Evolutionary conservation across 2,329 filamentous ascomycete genomes (phyloP), one percentile per base, ranked within the genome.

Genomic region (Trichophyton benhamiae): DNA sequence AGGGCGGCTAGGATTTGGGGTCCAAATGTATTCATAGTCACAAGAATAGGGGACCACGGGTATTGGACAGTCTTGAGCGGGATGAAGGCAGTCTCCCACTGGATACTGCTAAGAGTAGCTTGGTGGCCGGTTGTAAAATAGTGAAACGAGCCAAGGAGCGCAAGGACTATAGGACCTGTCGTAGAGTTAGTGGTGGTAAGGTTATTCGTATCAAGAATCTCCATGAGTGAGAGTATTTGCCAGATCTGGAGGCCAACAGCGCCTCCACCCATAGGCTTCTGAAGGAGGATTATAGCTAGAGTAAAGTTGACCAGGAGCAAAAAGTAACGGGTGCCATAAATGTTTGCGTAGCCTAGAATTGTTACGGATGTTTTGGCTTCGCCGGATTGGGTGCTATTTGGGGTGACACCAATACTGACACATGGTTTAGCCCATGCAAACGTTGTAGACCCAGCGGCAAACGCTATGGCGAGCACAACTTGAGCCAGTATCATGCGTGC

Each of bases 121-220:
- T 97, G 92, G 74, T 99, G 94, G 64, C 94, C 94, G 0, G 94
- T 99, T 72, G 95, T 96, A 83, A 99, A 99, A 79, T 86, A 99
- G 78, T 96, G 87, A 75, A 92, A 95, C 69, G 88, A 90, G 63
- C 91, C 94, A 0, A 99, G 83, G n/a, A 97, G 77, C 9, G 86
- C 92, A 27, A 97, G 82, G 65, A 95, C 81, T 44, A 94, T 78
- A 20, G 94, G 91, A 0, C 91, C 92, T 67, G 97, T 87, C 5
- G 90, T 80, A 0, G 74, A 75, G 64, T 75, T 76, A 52, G 85
- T 85, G 57, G 82, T 78, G 15, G 86, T 83, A 0, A 85, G 74
- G 38, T 76, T 76, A 67, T 85, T 85, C 2, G 82, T 83, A 70
- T 85, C 82, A 60, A 86, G 74, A 59, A 86, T 82, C 67, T 86